These are phyloP conservation scores for Halophytophthora batemanensis DNA, from an alignment of 352 stramenopile species.

Conservation along the genomic window DNA sequence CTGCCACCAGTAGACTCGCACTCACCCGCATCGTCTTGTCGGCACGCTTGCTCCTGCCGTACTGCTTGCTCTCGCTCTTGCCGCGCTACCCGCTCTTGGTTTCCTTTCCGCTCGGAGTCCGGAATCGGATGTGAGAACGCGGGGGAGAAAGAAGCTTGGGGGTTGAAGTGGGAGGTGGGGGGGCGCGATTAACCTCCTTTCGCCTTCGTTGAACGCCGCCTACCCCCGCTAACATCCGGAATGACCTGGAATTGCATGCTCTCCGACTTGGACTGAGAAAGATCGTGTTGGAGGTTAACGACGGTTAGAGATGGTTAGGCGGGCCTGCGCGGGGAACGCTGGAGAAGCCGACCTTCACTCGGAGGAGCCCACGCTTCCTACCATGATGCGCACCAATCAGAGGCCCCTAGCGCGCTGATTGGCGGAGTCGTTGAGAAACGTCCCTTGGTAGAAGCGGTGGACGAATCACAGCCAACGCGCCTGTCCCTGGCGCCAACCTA, in stretches of 20 bases:
- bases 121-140: slow-evolving; percentile 23
- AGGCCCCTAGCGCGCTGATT: too few relatives aligned
- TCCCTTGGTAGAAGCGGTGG: too few relatives aligned
- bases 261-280: neutral
- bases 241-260: too few relatives aligned
- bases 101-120: slow-evolving; percentile 6
- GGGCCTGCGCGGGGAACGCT: neutral
- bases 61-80: too few relatives aligned
- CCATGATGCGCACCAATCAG: too few relatives aligned
- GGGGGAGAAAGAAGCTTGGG: slow-evolving; percentile 4
- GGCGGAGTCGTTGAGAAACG: too few relatives aligned
- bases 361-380: too few relatives aligned
- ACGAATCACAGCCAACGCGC: too few relatives aligned
- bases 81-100: slow-evolving; percentile 5
- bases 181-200: slow-evolving; percentile 4
- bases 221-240: too few relatives aligned
- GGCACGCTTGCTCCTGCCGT: slow-evolving; percentile 17
- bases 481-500: too few relatives aligned
- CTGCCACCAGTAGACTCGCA: slow-evolving; percentile 17
- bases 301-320: neutral
- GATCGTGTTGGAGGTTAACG: neutral
- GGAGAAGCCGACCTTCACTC: neutral
- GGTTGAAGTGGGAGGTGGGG: slow-evolving; percentile 17
- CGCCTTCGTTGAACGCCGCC: neutral
- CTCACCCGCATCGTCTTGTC: slow-evolving; percentile 18